Evolutionary conservation across 768 basidiomycete species (phyloP), one percentile per base, ranked within the genome.

Genomic region (Butyriboletus loyo): DNA sequence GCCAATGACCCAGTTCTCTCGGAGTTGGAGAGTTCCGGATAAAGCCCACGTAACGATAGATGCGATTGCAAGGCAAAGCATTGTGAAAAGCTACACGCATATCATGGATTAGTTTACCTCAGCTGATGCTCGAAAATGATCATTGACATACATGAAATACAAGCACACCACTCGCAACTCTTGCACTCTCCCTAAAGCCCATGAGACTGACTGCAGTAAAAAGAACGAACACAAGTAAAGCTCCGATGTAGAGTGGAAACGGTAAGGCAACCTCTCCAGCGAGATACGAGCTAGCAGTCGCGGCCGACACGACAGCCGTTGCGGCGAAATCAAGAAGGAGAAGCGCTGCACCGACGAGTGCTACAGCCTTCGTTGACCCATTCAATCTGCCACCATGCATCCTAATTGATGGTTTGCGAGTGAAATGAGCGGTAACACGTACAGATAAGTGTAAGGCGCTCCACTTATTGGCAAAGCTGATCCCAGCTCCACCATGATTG

Each of bases 401-500:
- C 30, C 44, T 3, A 42, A 34, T 36, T 6, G 27, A 27, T 13
- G 14, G 46, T 28, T 14, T 35, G 13, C 32, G 38, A 17, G 36
- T 15, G 7, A 40, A 25, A 38, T 22, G 28, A 8, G 3, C 17
- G 4, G 9, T 37, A 24, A 10, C 7, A 63, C 80, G 55, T 56
- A 85, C 83, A 86, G 69, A 61, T 86, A 87, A 0, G 81, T 81
- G 61, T 87, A 89, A 5, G 85, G 86, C 8, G 84, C 86, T 1
- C 88, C 88, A 50, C 76, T 81, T 10, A 88, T 76, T 1, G 86
- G 84, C 1, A 89, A 66, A 3, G 87, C 85, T 5, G 83, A 82
- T 0, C 78, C 86, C 9, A 91, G 67, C 62, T 89, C 88, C 56
- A 81, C 77, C 80, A 91, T 83, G 41, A 90, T 77, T 3, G 87